Evolutionary conservation across 2,329 filamentous ascomycete genomes (phyloP).

Genomic region (Teratosphaeria viscida): DNA sequence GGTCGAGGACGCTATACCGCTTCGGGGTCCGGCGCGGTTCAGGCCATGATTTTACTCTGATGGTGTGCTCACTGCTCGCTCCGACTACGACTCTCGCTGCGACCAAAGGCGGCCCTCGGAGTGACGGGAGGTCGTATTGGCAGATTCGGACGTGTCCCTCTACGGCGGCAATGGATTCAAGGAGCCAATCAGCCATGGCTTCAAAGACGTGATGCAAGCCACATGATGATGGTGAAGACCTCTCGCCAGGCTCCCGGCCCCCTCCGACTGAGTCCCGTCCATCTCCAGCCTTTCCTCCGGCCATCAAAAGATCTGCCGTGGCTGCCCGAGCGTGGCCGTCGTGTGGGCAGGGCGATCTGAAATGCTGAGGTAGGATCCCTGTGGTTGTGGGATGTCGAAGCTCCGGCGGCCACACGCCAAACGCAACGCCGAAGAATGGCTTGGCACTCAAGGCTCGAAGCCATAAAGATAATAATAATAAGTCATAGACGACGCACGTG

Average conservation of each 20-base stretch:
- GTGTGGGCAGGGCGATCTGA: background rate
- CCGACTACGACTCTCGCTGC: background rate
- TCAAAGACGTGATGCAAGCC: background rate
- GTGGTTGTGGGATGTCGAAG: background rate
- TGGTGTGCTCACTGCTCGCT: background rate
- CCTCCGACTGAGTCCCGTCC: background rate
- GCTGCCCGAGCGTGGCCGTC: background rate
- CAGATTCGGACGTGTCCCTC: background rate
- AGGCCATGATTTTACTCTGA: background rate
- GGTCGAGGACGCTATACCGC: background rate
- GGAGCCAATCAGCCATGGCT: background rate
- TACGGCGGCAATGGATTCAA: background rate
- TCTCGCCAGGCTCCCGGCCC: background rate
- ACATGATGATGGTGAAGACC: background rate
- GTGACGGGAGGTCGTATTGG: background rate
- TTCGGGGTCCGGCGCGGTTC: background rate
- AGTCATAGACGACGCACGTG: background rate
- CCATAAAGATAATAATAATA: background rate
- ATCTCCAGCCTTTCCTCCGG: background rate
- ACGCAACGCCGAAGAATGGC: background rate
- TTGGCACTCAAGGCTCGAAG: background rate
- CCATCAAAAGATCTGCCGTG: background rate
- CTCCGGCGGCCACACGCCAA: background rate
- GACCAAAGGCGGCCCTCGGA: background rate
- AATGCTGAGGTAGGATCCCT: background rate